phyloP scores from a whole-genome alignment of 352 stramenopile genomes.

The Globisporangium parvum region DNA sequence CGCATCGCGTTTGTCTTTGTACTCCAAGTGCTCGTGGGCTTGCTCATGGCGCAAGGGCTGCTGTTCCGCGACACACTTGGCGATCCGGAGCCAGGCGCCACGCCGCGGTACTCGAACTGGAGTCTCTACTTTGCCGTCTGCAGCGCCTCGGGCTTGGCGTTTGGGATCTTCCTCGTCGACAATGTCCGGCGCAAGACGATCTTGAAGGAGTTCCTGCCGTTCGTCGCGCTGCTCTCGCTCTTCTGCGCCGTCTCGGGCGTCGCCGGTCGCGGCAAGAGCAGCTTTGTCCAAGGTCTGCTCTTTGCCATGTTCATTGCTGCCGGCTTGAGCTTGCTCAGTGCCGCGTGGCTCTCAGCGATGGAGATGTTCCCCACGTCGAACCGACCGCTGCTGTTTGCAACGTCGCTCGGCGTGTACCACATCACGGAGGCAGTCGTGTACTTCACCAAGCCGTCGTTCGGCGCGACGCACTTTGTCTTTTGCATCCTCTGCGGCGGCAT shows the following conservation, averaged over 20 bases:
- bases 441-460: conserved; percentile 55
- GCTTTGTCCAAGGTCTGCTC: conserved; percentile 42
- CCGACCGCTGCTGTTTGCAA: conserved; percentile 55
- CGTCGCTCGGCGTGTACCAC: conserved; percentile 70
- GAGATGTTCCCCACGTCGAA: conserved; percentile 77
- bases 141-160: conserved; percentile 40
- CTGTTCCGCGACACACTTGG: conserved; percentile 44
- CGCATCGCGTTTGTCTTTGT: conserved; percentile 51
- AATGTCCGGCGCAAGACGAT: conserved; percentile 86
- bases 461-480: conserved; percentile 50
- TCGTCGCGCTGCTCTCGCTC: conserved; percentile 56
- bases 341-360: conserved; percentile 65
- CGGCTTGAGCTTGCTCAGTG: conserved; percentile 64
- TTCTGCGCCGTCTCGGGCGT: conserved; percentile 48
- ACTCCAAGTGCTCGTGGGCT: conserved; percentile 52
- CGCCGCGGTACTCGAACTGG: conserved; percentile 38
- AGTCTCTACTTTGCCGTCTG: conserved; percentile 50
- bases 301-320: conserved; percentile 60
- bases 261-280: conserved; percentile 24
- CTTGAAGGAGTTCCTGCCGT: conserved; percentile 83
- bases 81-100: conserved; percentile 16
- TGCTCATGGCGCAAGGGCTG: conserved; percentile 65
- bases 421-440: conserved; percentile 47
- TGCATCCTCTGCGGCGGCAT: conserved; percentile 29
- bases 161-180: conserved; percentile 77